These are phyloP conservation scores for Davidsoniella neocaledoniae DNA, from an alignment of 2,329 filamentous ascomycete species.

Conservation along the genomic window DNA sequence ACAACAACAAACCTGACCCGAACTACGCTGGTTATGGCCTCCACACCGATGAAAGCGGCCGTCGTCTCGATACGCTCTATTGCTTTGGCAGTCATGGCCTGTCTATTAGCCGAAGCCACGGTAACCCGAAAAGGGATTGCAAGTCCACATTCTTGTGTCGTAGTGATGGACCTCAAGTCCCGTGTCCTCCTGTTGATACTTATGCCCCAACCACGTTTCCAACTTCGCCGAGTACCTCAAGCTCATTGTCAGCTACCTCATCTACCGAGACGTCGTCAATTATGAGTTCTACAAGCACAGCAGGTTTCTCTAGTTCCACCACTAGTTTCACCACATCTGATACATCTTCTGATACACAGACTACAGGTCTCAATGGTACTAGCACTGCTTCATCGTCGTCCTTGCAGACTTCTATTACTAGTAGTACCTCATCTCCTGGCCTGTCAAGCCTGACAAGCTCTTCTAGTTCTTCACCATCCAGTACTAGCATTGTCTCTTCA, in stretches of 20 bases:
- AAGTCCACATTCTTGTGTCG: constrained; percentile 6
- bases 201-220: not conserved
- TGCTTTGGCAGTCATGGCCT: constrained; percentile 1
- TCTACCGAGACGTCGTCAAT: no score
- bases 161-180: constrained; percentile 1
- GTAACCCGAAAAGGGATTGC: not conserved
- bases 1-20: constrained; percentile 4
- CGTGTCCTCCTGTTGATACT: constrained; percentile 1
- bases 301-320: no score
- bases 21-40: constrained; percentile 7
- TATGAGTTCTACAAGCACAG: no score
- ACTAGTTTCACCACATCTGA: no score
- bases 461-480: not conserved
- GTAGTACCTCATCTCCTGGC: no score
- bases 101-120: not conserved
- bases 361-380: no score
- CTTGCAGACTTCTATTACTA: no score
- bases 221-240: not conserved
- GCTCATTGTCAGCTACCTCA: no score
- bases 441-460: no score
- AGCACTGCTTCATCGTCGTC: no score
- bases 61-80: constrained; percentile 5
- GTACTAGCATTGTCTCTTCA: not conserved
- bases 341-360: no score
- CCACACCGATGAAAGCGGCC: not conserved